Evolutionary conservation across 805 yeast genomes (phyloP), one percentile per base, ranked within the genome.

Genomic region (Ogataea saltuana): DNA sequence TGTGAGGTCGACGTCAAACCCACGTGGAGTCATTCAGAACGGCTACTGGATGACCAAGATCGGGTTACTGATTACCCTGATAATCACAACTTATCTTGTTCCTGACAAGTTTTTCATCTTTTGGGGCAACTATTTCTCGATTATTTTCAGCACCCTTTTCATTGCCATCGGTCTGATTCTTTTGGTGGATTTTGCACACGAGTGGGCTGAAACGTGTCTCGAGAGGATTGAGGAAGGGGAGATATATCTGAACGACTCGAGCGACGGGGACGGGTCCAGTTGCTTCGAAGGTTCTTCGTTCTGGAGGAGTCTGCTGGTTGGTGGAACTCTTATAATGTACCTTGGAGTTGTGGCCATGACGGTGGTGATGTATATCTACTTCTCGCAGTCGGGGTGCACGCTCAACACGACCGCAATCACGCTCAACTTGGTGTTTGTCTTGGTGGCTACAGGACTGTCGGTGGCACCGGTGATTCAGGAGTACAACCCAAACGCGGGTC

Each of bases 181-280:
- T 38, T 70, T 93, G 37, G 97, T 93, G 23, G 99, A 93, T 64
- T 93, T 88, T 72, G 98, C 99, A 4, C 98, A 93, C 65, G 91
- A 91, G 54, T 93, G 97, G 97, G 97, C 98, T 0, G 99, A 93
- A 57, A 86, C 85, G 6, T 93, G 99, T 63, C 75, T 93, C 41
- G 89, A 84, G 51, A 86, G 88, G 55, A 88, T 93, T 31, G 98
- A 93, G 60, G 81, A 83, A 55, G 91, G 85, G 45, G 85, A 81
- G 39, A 65, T 67, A 16, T 67, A 64, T 65, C 72, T 44, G 8
- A 80, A 73, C 46, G 80, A 75, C 35, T 79, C 71, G 34, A 72
- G 70, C 15, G 78, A 71, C 45, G 66, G 61, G 38, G 53, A 44
- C 22, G 78, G 69, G 45, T 33, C 41, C 10, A 33, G 51, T 11